Evolutionary conservation across 2,329 filamentous ascomycete genomes (phyloP).

Genomic region (Malbranchea cinnamomea): DNA sequence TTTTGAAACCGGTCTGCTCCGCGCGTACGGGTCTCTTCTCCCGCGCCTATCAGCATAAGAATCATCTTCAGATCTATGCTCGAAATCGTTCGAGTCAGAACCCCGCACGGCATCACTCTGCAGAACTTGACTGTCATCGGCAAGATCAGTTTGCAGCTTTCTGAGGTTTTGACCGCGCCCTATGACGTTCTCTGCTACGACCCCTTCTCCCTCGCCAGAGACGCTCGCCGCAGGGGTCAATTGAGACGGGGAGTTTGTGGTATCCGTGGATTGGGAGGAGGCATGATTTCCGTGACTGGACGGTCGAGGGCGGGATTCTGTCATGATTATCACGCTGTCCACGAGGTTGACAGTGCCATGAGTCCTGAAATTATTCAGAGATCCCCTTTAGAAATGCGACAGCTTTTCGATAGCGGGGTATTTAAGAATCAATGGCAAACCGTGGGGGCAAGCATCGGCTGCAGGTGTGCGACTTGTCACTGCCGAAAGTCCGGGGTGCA

Average conservation of each 20-base stretch:
- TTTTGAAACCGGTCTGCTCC: too few species aligned
- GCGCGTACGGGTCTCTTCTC: slow-evolving; percentile 3
- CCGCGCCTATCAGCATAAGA: slow-evolving; percentile 4
- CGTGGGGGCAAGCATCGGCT: too few species aligned
- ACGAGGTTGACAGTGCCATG: too few species aligned
- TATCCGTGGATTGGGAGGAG: slow-evolving; percentile 2
- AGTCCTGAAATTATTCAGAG: too few species aligned
- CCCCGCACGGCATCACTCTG: slow-evolving; percentile 4
- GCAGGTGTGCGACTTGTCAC: too few species aligned
- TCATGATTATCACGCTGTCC: slow-evolving; percentile 3
- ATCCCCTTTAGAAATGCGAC: too few species aligned
- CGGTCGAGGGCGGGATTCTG: slow-evolving; percentile 1
- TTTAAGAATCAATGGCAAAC: too few species aligned
- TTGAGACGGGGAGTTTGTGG: slow-evolving; percentile 9
- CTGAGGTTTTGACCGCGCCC: slow-evolving; percentile 11
- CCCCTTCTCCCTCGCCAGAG: slow-evolving; percentile 11
- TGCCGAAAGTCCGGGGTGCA: too few species aligned
- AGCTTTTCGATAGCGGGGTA: too few species aligned
- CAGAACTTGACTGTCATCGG: slow-evolving; percentile 7
- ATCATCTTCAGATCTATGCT: slow-evolving; percentile 5
- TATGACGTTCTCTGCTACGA: slow-evolving; percentile 2
- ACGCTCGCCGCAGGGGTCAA: slow-evolving; percentile 22
- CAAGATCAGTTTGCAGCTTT: slow-evolving; percentile 23
- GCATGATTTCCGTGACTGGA: neutral
- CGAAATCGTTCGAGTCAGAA: neutral